Evolutionary conservation across 495 filamentous ascomycete species (phyloP), one percentile per base, ranked within the genome.

Genomic region (Bathelium albidoporum): DNA sequence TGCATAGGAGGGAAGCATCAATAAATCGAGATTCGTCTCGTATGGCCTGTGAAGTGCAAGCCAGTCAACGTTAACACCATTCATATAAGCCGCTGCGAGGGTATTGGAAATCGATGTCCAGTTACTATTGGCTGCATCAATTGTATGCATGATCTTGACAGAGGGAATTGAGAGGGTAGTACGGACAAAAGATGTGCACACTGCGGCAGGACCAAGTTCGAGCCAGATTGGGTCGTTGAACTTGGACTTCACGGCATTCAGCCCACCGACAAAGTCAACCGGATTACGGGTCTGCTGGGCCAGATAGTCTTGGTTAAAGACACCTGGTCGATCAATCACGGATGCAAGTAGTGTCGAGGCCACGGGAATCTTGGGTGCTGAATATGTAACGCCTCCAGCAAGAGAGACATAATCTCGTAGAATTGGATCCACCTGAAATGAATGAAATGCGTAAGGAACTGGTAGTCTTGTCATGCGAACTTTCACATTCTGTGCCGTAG

Each of bases 361-460:
- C 39, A 90, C 77, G 3, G 89, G 84, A 18, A 90, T 75, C 20
- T 74, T 74, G 9, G 86, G 85, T 12, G 77, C 65, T 22, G 81
- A 72, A 74, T 88, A 91, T n/a, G 66, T 77, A 24, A 93, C 79
- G 1, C 79, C 55, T 12, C 72, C 73, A 1, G 85, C 85, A 41
- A 85, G 68, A 1, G 75, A 72, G 63, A 87, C 83, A 49, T 91
- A 89, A 0, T 81, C 78, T 9, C 85, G 80, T 5, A 91, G 73
- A 26, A 94, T 88, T 24, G 86, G 80, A n/a, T 92, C 87, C 26
- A 93, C 84, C 68, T 93, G 90, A 0, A 83, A 78, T 2, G 89
- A 89, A 72, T 95, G 90, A 79, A 91, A 94, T 14, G 89, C 90
- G 62, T 85, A 93, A 29, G 87, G 87, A 18, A 91, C 83, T 36